Evolutionary conservation across 2,329 filamentous ascomycete genomes (phyloP), one percentile per base, ranked within the genome.

Genomic region (Fusarium hainanense): DNA sequence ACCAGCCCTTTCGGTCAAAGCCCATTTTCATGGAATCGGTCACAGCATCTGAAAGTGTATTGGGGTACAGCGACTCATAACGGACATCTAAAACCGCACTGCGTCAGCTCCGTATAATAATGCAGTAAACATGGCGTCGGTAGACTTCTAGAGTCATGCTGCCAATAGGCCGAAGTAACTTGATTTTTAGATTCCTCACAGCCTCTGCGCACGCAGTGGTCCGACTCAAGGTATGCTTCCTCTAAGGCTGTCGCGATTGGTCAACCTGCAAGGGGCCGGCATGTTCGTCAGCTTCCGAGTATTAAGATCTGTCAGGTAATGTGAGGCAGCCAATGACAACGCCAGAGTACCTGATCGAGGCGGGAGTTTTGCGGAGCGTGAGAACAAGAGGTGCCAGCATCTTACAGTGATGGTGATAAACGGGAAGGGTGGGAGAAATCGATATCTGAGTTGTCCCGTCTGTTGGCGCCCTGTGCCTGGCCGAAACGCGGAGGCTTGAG

Each of bases 321-420:
- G 44, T 55, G 60, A 64, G 54, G 71, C 61, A 64, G 48, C 77
- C 77, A 79, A 79, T 79, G 54, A 43, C 49, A 63, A 37, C 37
- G 34, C 42, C 16, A 12, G 57, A 27, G 66, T 69, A 42, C 67
- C 67, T 69, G 66, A 40, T 44, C 56, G 52, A 44, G 34, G 56
- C 55, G 67, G 49, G 55, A 68, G 54, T 54, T 54, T 59, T 55
- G 54, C 65, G 28, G 58, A 68, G 64, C 32, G 41, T 67, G 21
- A 50, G 58, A 67, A 54, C 50, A 65, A 61, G 52, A 50, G 56
- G 49, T 41, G 41, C 21, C 23, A 51, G 23, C 27, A 55, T 52
- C 30, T 60, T 41, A 32, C 54, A 65, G 46, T 58, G 42, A 44
- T 52, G 60, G 27, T 55, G 65, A 40, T 55, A 66, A 54, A 51